These are phyloP conservation scores for Fraxinus latifolia DNA, from an alignment of 305 asterid genomes.

Conservation along the genomic window DNA sequence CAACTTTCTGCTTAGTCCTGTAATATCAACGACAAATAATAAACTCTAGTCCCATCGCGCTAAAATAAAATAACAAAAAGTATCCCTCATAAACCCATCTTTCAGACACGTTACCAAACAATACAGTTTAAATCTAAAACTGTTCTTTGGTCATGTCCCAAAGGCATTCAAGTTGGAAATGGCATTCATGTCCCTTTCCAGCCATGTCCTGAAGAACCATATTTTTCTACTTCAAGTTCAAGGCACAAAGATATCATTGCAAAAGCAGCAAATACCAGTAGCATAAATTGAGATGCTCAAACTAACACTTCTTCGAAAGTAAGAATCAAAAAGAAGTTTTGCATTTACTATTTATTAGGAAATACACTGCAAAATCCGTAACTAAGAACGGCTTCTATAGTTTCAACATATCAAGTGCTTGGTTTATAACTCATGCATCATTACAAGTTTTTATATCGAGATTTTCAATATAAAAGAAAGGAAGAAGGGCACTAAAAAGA, in stretches of 20 bases:
- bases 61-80: neutral
- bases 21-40: neutral
- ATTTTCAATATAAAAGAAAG: neutral
- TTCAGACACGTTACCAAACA: neutral
- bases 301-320: neutral
- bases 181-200: neutral
- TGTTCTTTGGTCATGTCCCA: neutral
- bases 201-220: neutral
- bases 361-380: constrained; percentile 1
- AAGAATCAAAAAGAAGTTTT: neutral
- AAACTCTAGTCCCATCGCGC: neutral
- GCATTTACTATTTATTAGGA: neutral
- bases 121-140: neutral
- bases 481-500: neutral
- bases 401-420: neutral
- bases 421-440: neutral
- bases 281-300: neutral
- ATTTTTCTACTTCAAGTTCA: neutral
- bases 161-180: neutral
- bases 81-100: neutral
- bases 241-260: neutral
- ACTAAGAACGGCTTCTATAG: neutral
- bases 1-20: neutral
- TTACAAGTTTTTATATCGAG: neutral
- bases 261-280: neutral